Evolutionary conservation across 768 basidiomycete species (phyloP), one percentile per base, ranked within the genome.

Genomic region (Auricularia auricula-judae): DNA sequence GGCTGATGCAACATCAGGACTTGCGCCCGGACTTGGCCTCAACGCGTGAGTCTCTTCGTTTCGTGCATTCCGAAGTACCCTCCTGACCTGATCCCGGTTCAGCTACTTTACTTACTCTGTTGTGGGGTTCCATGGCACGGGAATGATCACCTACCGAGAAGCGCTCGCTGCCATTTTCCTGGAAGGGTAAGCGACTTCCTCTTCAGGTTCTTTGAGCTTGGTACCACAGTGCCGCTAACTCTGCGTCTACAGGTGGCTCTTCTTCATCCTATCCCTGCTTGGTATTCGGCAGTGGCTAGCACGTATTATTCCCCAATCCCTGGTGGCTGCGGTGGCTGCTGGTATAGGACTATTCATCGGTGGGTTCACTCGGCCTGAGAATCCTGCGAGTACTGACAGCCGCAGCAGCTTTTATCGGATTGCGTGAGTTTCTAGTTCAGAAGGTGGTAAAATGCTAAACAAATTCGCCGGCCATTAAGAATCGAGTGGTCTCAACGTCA

Each of bases 231-330:
- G 29, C 29, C 29, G 29, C 29, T 29, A 29, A 29, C 29, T 29
- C 29, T 29, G 39, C 39, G 2, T 42, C 39, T 42, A 42, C 62
- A 89, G 90, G 35, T 89, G 91, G 88, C 74, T 93, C 11, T 93
- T 94, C 79, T 81, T 93, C 67, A 67, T 87, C 70, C 77, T 94
- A 14, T 91, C 91, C 0, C 73, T 94, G 23, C 77, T 93, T 36
- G 92, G 92, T 66, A 80, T 94, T 62, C 89, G 92, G 61, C 91
- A 93, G 76, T 94, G 91, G 92, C 81, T 94, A 3, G 89, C 87
- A 14, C 84, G 92, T 16, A 83, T 91, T 64, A 93, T 94, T 84
- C 92, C 92, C 1, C 88, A 89, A 67, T 93, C 91, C 3, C 81
- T 94, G 34, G 86, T 92, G 3, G 81, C 92, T 64, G 87, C 91